Percentiles rank a stretch among this genome's conserved stretches.
phyloP scores from a whole-genome alignment of 495 filamentous ascomycete genomes.

The Hypoxylon fragiforme region DNA sequence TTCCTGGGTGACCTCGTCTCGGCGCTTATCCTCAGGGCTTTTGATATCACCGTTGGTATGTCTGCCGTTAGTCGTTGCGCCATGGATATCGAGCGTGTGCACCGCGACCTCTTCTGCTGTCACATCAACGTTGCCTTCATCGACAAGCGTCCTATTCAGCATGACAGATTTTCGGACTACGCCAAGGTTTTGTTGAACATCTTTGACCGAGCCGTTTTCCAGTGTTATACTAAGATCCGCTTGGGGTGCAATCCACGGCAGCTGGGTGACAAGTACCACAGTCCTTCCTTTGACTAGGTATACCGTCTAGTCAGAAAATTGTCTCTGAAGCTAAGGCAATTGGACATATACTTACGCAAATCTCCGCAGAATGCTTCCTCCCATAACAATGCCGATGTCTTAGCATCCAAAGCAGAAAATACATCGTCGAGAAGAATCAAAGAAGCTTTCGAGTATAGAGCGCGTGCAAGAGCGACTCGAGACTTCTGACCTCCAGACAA shows the following conservation, averaged over 20 bases:
- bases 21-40: constrained; percentile 30
- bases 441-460: constrained; percentile 66
- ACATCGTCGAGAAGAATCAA: constrained; percentile 72
- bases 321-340: neutral
- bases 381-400: constrained; percentile 53
- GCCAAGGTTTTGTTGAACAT: constrained; percentile 41
- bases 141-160: constrained; percentile 17
- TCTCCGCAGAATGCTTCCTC: constrained; percentile 57
- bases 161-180: constrained; percentile 40
- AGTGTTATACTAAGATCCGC: constrained; percentile 48
- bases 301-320: constrained; percentile 7
- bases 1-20: constrained; percentile 38
- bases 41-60: constrained; percentile 21
- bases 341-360: constrained; percentile 37
- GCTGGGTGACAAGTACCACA: constrained; percentile 45
- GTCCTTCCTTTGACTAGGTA: constrained; percentile 39
- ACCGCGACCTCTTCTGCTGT: constrained; percentile 25
- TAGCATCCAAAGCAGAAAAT: constrained; percentile 62
- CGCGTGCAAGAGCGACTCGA: constrained; percentile 68
- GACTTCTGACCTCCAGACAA: constrained; percentile 73
- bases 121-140: constrained; percentile 27
- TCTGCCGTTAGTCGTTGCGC: constrained; percentile 15
- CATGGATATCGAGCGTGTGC: constrained; percentile 18
- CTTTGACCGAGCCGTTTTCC: constrained; percentile 45
- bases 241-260: constrained; percentile 51